phyloP scores from a whole-genome alignment of 495 filamentous ascomycete species.

The Xylaria sp. region DNA sequence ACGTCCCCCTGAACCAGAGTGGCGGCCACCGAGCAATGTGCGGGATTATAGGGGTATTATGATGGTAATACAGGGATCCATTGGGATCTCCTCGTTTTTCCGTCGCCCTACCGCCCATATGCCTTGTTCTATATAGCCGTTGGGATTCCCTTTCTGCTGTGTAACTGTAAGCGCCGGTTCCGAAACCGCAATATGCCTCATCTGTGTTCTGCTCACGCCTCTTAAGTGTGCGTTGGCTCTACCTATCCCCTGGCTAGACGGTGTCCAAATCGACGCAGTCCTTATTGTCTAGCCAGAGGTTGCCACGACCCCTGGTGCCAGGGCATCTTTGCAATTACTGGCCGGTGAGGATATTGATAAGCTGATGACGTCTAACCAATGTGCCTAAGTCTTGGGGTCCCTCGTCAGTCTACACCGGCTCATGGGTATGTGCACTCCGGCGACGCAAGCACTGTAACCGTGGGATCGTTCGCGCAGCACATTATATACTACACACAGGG shows the following conservation, averaged over 20 bases:
- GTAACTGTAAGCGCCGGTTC: constrained; percentile 3
- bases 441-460: constrained; percentile 8
- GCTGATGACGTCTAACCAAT: background rate
- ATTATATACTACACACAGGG: background rate
- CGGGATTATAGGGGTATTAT: background rate
- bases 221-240: too few species aligned
- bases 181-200: background rate
- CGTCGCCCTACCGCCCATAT: background rate
- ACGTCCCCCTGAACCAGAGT: constrained; percentile 15
- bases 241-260: background rate
- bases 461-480: background rate
- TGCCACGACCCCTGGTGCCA: background rate
- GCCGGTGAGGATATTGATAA: constrained; percentile 5
- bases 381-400: background rate
- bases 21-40: background rate
- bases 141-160: constrained; percentile 13
- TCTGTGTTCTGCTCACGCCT: background rate
- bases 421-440: constrained; percentile 3
- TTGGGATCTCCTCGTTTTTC: background rate
- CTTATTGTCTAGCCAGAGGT: background rate
- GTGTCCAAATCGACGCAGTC: background rate
- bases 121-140: constrained; percentile 12
- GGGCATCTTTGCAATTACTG: background rate
- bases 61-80: background rate
- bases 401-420: background rate